A percentile compares a stretch with the other conserved stretches of the same genome.
Conservation (phyloP, 371 early-diverging fungal species). For the Dichotomocladium elegans region DNA sequence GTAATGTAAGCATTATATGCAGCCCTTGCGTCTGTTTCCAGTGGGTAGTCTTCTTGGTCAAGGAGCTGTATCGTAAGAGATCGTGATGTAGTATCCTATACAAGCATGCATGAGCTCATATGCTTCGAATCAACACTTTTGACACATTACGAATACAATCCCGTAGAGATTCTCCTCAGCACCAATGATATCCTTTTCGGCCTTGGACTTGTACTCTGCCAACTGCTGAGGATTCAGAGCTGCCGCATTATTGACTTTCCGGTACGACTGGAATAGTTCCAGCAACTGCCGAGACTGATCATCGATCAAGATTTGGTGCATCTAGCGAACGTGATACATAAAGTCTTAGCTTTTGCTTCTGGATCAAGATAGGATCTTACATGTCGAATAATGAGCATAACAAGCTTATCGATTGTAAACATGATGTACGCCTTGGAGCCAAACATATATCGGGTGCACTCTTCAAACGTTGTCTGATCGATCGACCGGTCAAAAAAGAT, state of each 20-base stretch:
- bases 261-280: slow-evolving; percentile 21
- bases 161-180: slow-evolving; percentile 74
- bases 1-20: slow-evolving; percentile 87
- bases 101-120: neutral
- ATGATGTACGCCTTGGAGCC: slow-evolving; percentile 77
- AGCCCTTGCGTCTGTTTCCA: slow-evolving; percentile 57
- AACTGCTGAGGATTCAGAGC: slow-evolving; percentile 9
- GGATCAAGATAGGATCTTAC: slow-evolving; percentile 28
- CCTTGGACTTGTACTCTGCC: slow-evolving; percentile 62
- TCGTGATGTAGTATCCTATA: slow-evolving; percentile 44
- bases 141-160: slow-evolving; percentile 75
- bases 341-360: no score
- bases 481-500: slow-evolving; percentile 74
- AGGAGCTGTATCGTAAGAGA: slow-evolving; percentile 77
- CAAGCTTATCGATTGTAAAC: slow-evolving; percentile 84
- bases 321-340: neutral
- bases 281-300: slow-evolving; percentile 15
- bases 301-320: slow-evolving; percentile 16
- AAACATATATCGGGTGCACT: slow-evolving; percentile 76
- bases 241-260: slow-evolving; percentile 5
- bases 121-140: no score
- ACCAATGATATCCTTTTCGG: slow-evolving; percentile 58
- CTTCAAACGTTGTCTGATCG: slow-evolving; percentile 84
- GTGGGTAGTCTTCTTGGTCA: slow-evolving; percentile 67
- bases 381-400: slow-evolving; percentile 70